Base-by-base conservation (phyloP, 306 rosid genomes). In the Quercus glauca region DNA sequence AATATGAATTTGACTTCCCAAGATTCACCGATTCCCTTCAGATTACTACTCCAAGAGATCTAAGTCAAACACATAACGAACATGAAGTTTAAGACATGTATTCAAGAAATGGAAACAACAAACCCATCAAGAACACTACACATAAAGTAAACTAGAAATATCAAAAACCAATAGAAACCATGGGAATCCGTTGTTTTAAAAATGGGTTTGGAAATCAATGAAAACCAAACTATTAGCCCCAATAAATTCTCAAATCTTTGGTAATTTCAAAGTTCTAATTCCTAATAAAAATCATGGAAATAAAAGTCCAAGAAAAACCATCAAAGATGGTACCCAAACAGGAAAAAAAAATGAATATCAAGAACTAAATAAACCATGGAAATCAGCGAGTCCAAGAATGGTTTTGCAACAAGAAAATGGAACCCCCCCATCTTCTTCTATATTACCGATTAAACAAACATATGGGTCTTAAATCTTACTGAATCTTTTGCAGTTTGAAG, bases 1-100 rank as follows among this genome's bases (percentile, higher is more conserved):
- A 85, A 86, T 80, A 79, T 75, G 85, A 80, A 85, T 81, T 81
- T 33, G 79, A 78, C 71, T 87, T 83, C 87, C 84, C 80, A 79
- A 79, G 60, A 72, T 15, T 28, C 78, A 80, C 71, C 9, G 67
- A 23, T 61, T 55, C 23, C 65, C 65, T 61, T 18, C 7, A 31
- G 41, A 75, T 69, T 53, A 49, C 77, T 79, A 70, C 76, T 86
- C 41, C 78, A 69, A 83, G 76, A 73, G 76, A 80, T 77, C 92
- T 79, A 52, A 43, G 69, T 59, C 77, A 79, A 76, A 76, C 18
- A 73, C 21, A 77, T 77, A 52, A 74, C 49, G 8, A 26, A 52
- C 6, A 72, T 5, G 15, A 19, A 45, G 10, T 83, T 43, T 56
- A 13, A 35, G 8, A 78, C 28, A 17, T n/a, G 73, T 67, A 28